Evolutionary conservation across 169 alveolate genomes (phyloP).

Genomic region (Cryptosporidium felis): DNA sequence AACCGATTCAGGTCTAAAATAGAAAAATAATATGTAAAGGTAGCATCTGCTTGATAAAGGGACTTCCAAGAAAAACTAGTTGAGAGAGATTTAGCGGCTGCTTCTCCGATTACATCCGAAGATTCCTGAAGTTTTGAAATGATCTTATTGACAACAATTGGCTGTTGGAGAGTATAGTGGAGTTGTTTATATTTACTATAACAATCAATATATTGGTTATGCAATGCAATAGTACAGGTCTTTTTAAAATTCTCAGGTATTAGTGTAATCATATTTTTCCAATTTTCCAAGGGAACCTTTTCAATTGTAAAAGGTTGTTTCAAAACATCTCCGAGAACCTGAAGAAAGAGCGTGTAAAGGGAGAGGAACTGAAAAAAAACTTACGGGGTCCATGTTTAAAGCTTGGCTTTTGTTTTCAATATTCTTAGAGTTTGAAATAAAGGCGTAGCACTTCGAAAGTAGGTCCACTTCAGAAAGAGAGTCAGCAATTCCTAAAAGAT

Average conservation of each 20-base stretch:
- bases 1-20: constrained; percentile 39
- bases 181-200: constrained; percentile 41
- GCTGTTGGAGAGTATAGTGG: constrained; percentile 66
- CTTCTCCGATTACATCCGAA: constrained; percentile 53
- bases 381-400: constrained; percentile 32
- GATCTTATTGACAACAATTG: constrained; percentile 26
- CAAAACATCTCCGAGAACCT: constrained; percentile 33
- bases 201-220: constrained; percentile 44
- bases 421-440: constrained; percentile 15
- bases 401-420: not conserved
- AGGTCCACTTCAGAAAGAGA: constrained; percentile 42
- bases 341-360: too few species aligned
- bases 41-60: constrained; percentile 58
- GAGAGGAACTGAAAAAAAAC: too few species aligned
- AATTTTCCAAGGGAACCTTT: constrained; percentile 1
- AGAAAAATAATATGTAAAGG: constrained; percentile 53
- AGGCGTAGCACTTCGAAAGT: constrained; percentile 16
- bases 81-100: constrained; percentile 6
- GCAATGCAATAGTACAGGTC: constrained; percentile 51
- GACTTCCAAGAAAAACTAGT: constrained; percentile 67
- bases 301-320: constrained; percentile 19
- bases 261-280: constrained; percentile 17
- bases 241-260: constrained; percentile 41
- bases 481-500: constrained; percentile 16
- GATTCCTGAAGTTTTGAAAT: constrained; percentile 24